Evolutionary conservation across 495 filamentous ascomycete species (phyloP), one percentile per base, ranked within the genome.

Genomic region (Staphylotrichum tortipilum): DNA sequence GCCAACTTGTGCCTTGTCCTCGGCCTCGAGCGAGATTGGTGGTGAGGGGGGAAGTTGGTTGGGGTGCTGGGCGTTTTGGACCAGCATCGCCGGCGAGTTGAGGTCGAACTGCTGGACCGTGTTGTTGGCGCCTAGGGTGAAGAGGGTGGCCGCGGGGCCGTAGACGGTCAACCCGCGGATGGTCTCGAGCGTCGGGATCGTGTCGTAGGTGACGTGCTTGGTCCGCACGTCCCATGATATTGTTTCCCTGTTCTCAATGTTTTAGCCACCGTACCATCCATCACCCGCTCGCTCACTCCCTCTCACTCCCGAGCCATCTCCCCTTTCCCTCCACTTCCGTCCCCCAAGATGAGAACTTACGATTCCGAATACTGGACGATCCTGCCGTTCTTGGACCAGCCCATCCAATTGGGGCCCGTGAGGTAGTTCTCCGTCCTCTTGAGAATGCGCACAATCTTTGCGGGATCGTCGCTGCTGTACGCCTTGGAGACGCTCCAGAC

Each of bases 401-500:
- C 85, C 76, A 95, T 86, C 91, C 91, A 99, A 64, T 95, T 94
- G 17, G 85, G 86, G 9, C 89, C 89, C 11, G 81, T 68, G 26
- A 80, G 71, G 44, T 76, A 85, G 53, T 79, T 78, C 54, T 95
- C 89, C 5, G 79, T 80, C 57, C 84, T 74, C 68, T 89, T 94
- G 42, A 99, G 68, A 4, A 94, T 81, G 41, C 92, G 76, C 49
- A 97, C 94, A 5, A 94, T 85, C 59, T 87, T 88, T 47, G 84
- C 82, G 17, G 85, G 79, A 43, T 89, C 77, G 34, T 84, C 83
- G 55, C 79, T 82, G 34, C 74, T 81, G 34, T 87, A 79, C 14
- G 83, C 80, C 64, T 97, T 97, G 14, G 92, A 81, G 44, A 99
- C 83, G 57, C 92, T 99, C 94, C 92, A 99, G 15, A 98, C 90